Base-by-base conservation (phyloP, 495 filamentous ascomycete species). In the Stereocaulon alpinum region DNA sequence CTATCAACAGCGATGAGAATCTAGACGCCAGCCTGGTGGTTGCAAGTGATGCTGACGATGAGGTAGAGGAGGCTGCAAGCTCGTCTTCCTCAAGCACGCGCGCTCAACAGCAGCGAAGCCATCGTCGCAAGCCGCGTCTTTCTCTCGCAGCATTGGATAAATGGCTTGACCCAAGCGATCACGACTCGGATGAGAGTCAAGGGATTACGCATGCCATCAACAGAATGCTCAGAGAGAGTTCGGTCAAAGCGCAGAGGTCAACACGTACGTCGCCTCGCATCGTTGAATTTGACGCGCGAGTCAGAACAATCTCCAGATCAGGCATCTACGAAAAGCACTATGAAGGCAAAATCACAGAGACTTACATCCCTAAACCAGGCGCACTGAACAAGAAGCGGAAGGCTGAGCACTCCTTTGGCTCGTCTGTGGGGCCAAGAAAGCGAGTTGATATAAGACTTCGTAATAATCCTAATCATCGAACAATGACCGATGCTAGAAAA, bases 271-370 rank as follows among this genome's bases (percentile, higher is more conserved):
- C 37, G 29, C 43, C 53, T 29, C 34, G 37, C 10, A 22, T 56
- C 42, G 30, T 59, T 20, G 42, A 60, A 22, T 43, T 60, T 10
- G 59, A 57, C 29, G 47, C 53, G 15, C 20, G 45, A 56, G 22
- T 27, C 52, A 45, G 56, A n/a, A 43, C 42, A 18, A 57, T 50
- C 12, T 61, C 62, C 6, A 40, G 20, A 11, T 24, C 30, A 20
- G 56, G 57, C 37, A 20, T 61, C 0, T 12, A 58, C 15, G 47
- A 43, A 40, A 58, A 59, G 12, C 40, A 55, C 22, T 66, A 66
- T 40, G 29, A 54, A 20, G 57, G 27, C 6, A 55, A 34, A 7
- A 50, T 52, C 4, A 51, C 37, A 12, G 56, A 32, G 4, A 56
- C 42, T 4, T 57, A 42, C 27, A 44, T 14, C 22, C 12, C 40